Percentiles rank a stretch among this genome's conserved stretches.
Conservation (phyloP, 208 protist genomes). For the Angomonas deanei region DNA sequence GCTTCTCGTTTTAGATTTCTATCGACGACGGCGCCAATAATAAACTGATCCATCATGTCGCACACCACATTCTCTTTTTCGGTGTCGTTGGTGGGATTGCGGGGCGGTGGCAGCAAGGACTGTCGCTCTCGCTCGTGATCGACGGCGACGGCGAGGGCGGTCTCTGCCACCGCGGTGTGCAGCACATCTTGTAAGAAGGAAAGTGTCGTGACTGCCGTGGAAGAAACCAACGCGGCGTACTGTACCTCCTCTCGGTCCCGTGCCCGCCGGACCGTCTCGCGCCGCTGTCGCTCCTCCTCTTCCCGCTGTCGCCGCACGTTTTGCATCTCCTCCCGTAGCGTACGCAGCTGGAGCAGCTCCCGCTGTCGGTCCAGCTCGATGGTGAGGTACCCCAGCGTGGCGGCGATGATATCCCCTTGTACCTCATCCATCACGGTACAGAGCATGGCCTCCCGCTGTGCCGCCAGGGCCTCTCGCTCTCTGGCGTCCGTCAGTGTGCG, state of each 20-base stretch:
- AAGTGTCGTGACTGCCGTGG: constrained; percentile 53
- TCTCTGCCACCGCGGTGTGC: constrained; percentile 30
- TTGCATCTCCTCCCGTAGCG: constrained; percentile 58
- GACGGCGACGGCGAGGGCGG: constrained; percentile 67
- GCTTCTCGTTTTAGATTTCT: constrained; percentile 28
- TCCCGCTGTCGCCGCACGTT: constrained; percentile 63
- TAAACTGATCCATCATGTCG: constrained; percentile 74
- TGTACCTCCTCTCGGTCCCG: constrained; percentile 73
- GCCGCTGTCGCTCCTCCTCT: constrained; percentile 63
- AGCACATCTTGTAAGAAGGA: constrained; percentile 68
- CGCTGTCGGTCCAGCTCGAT: constrained; percentile 81
- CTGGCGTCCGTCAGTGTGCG: constrained; percentile 24
- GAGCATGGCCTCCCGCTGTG: constrained; percentile 43
- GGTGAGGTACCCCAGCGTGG: constrained; percentile 82
- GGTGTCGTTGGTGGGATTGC: neutral
- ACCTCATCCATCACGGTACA: constrained; percentile 48
- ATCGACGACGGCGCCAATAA: constrained; percentile 66
- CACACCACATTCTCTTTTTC: constrained; percentile 51
- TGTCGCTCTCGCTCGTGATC: constrained; percentile 37
- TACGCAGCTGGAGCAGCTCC: constrained; percentile 49
- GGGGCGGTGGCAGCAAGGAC: constrained; percentile 21
- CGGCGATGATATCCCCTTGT: constrained; percentile 73
- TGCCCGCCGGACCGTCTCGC: constrained; percentile 52
- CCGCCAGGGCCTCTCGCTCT: constrained; percentile 26
- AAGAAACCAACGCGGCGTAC: constrained; percentile 52